These are phyloP conservation scores for Hordeum marinum DNA, from an alignment of 176 grass and related monocot species.

Conservation along the genomic window DNA sequence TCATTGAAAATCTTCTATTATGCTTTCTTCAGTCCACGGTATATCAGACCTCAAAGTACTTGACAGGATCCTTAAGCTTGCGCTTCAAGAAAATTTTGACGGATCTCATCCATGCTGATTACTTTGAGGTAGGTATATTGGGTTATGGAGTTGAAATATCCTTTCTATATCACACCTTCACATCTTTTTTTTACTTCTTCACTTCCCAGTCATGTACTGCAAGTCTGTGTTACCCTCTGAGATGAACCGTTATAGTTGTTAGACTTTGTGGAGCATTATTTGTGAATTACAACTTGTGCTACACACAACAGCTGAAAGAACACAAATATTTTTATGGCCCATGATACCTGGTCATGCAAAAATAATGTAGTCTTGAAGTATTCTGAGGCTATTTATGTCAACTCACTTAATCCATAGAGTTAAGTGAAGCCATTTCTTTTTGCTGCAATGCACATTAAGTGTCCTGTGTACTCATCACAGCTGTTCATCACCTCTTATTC, in stretches of 20 bases:
- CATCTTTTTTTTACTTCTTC: background rate
- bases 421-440: slow-evolving; percentile 5
- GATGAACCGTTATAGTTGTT: background rate
- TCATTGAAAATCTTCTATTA: slow-evolving; percentile 88
- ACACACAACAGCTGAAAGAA: background rate
- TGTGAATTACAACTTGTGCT: background rate
- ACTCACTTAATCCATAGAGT: background rate
- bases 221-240: background rate
- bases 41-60: slow-evolving; percentile 84
- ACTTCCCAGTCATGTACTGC: background rate
- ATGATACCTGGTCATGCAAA: slow-evolving; percentile 4
- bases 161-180: background rate
- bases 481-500: background rate
- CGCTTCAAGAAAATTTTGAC: slow-evolving; percentile 96
- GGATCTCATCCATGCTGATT: slow-evolving; percentile 85
- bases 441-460: background rate
- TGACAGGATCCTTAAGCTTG: slow-evolving; percentile 79
- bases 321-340: background rate
- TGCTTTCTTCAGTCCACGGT: slow-evolving; percentile 88
- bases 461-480: background rate
- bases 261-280: background rate
- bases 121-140: slow-evolving; percentile 94
- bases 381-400: background rate
- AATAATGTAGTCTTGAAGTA: background rate
- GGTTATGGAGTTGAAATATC: background rate